Evolutionary conservation across 208 protist species (phyloP).

Genomic region (Crithidia sp.): DNA sequence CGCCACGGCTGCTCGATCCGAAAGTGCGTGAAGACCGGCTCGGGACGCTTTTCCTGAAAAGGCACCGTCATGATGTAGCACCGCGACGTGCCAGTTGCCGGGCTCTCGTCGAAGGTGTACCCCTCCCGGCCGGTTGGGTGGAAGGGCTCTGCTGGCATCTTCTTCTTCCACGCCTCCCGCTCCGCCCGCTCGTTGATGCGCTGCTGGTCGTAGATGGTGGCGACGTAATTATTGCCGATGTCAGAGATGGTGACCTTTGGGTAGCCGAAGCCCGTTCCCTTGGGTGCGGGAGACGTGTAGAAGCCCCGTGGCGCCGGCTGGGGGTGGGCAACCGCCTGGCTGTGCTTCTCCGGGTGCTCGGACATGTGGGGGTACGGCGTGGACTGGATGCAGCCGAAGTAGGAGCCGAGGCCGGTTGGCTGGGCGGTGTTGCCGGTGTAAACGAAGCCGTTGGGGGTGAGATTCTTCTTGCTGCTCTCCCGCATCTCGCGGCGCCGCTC

Average conservation of each 20-base stretch:
- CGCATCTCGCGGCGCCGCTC: slow-evolving; percentile 52
- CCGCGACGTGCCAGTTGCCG: slow-evolving; percentile 61
- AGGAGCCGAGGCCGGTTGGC: slow-evolving; percentile 75
- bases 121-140: slow-evolving; percentile 64
- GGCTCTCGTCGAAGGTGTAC: slow-evolving; percentile 88
- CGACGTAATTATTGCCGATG: slow-evolving; percentile 82
- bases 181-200: slow-evolving; percentile 63
- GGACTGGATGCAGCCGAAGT: slow-evolving; percentile 82
- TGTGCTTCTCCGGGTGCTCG: slow-evolving; percentile 49
- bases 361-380: slow-evolving; percentile 66
- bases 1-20: slow-evolving; percentile 69
- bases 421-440: slow-evolving; percentile 53
- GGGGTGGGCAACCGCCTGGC: slow-evolving; percentile 34
- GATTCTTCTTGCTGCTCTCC: slow-evolving; percentile 67
- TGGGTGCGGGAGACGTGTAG: slow-evolving; percentile 76
- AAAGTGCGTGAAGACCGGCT: slow-evolving; percentile 56
- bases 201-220: slow-evolving; percentile 80
- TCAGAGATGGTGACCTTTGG: slow-evolving; percentile 55
- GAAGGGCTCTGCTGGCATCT: slow-evolving; percentile 80
- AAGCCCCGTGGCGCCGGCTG: slow-evolving; percentile 63
- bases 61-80: slow-evolving; percentile 87
- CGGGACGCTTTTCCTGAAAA: slow-evolving; percentile 59
- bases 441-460: slow-evolving; percentile 84
- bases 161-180: slow-evolving; percentile 50
- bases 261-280: slow-evolving; percentile 76